A percentile compares a stretch with the other conserved stretches of the same genome.
Conservation (phyloP, 257 asterid genomes). For the Perilla frutescens region DNA sequence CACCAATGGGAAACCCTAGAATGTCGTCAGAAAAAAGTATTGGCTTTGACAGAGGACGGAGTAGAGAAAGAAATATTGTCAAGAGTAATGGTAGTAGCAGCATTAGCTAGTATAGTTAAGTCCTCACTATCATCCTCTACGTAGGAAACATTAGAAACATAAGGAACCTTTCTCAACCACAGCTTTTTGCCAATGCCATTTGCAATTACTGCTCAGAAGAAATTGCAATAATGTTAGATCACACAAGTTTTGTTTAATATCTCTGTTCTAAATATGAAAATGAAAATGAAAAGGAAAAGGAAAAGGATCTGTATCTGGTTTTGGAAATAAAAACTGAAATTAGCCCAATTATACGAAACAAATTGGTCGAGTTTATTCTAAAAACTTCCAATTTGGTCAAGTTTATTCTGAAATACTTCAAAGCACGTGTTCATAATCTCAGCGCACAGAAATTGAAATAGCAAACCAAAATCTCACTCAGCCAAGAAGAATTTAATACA, state of each 20-base stretch:
- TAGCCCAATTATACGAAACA: background rate
- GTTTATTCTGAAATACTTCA: background rate
- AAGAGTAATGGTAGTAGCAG: constrained; percentile 39
- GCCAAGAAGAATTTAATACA: no score
- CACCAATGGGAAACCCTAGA: constrained; percentile 50
- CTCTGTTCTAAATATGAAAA: background rate
- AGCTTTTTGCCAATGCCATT: constrained; percentile 57
- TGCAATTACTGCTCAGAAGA: constrained; percentile 52
- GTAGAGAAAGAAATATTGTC: constrained; percentile 48
- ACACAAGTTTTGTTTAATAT: background rate
- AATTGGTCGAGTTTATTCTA: background rate
- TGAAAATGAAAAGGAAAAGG: background rate
- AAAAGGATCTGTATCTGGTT: background rate
- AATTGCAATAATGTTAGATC: background rate
- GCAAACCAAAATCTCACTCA: background rate
- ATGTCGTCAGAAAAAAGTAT: constrained; percentile 36
- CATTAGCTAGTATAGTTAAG: constrained; percentile 14
- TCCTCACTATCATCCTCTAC: constrained; percentile 31
- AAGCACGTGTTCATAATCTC: no score
- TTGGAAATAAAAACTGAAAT: background rate
- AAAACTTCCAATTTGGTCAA: background rate
- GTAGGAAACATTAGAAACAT: constrained; percentile 39
- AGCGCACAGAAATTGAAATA: background rate
- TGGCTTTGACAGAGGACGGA: constrained; percentile 40
- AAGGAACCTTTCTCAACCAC: constrained; percentile 54